A percentile compares a stretch with the other conserved stretches of the same genome.
These are phyloP conservation scores for Astrocystis sublimbata DNA, from an alignment of 495 filamentous ascomycete species.

Conservation along the genomic window DNA sequence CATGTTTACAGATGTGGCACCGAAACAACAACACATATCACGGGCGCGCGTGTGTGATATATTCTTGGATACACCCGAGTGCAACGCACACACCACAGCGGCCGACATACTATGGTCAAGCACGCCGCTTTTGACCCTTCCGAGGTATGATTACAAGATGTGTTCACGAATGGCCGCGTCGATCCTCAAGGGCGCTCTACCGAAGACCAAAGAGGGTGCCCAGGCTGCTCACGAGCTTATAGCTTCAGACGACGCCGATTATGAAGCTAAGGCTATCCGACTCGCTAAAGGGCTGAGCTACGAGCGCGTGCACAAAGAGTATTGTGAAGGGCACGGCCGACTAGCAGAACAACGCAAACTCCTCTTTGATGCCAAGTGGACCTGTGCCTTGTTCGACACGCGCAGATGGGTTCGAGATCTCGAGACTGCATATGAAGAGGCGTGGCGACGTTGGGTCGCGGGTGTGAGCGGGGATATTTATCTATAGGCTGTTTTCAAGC, in stretches of 20 bases:
- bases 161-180: constrained; percentile 96
- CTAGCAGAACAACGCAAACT: constrained; percentile 75
- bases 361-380: constrained; percentile 79
- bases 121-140: constrained; percentile 90
- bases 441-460: constrained; percentile 84
- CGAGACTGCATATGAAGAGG: constrained; percentile 83
- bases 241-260: constrained; percentile 72
- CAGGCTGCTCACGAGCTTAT: constrained; percentile 74
- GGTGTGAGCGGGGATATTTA: constrained; percentile 91
- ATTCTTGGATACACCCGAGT: constrained; percentile 96
- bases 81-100: constrained; percentile 96
- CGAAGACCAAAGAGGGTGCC: constrained; percentile 64
- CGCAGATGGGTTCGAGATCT: constrained; percentile 88
- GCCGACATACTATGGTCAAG: constrained; percentile 96
- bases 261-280: constrained; percentile 76
- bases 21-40: constrained; percentile 92
- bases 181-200: constrained; percentile 86
- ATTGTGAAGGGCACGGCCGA: constrained; percentile 63
- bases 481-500: constrained; percentile 37
- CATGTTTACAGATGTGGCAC: constrained; percentile 94
- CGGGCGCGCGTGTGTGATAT: constrained; percentile 90
- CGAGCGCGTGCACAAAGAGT: constrained; percentile 39
- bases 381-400: constrained; percentile 87
- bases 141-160: constrained; percentile 98
- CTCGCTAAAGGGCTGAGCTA: constrained; percentile 72